These are phyloP conservation scores for Cicer chorassanicum DNA, from an alignment of 306 rosid species.

Conservation along the genomic window DNA sequence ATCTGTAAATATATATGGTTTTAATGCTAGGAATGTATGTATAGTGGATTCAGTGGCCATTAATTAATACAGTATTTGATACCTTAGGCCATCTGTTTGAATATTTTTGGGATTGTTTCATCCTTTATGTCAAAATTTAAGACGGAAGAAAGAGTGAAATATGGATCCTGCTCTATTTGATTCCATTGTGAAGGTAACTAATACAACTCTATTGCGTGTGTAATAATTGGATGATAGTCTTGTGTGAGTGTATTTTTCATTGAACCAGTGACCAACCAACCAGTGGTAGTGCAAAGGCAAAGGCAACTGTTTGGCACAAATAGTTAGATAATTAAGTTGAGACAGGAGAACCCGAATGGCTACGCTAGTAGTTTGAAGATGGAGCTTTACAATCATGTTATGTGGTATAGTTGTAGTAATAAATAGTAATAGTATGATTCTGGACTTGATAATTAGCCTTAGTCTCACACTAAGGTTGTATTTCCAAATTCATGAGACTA, in stretches of 20 bases:
- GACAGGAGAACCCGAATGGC: no score
- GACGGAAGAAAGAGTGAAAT: not conserved
- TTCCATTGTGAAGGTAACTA: not conserved
- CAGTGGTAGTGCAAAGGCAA: not conserved
- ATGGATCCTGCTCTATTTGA: not conserved
- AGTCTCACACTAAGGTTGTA: no score
- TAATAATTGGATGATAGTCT: no score
- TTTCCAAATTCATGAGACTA: no score
- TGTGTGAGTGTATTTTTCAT: no score
- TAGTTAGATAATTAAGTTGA: not conserved
- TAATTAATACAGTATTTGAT: not conserved
- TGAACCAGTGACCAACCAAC: not conserved
- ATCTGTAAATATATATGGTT: slow-evolving; percentile 13
- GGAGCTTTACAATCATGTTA: no score
- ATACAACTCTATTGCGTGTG: no score
- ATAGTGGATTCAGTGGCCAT: not conserved
- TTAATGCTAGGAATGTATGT: not conserved
- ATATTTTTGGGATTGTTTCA: not conserved
- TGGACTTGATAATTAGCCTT: no score
- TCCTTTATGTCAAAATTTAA: not conserved
- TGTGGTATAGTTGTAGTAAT: no score
- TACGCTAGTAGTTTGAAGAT: no score
- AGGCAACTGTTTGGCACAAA: not conserved
- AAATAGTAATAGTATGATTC: no score
- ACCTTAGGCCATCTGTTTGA: not conserved